Conservation (phyloP, 2,329 filamentous ascomycete species). For the Colletotrichum sp. region DNA sequence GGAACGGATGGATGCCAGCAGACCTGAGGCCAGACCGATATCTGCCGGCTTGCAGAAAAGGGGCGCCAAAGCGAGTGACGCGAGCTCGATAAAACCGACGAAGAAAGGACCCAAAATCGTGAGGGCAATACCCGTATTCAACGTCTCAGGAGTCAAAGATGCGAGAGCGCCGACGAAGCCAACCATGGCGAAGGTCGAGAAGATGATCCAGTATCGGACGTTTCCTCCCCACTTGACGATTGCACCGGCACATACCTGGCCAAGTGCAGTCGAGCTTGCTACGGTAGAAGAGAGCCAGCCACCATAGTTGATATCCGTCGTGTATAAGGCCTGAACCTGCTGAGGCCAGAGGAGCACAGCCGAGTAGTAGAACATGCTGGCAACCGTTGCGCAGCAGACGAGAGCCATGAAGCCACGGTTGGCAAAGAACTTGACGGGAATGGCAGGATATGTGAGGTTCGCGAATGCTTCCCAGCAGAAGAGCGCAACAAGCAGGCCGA, state of each 20-base stretch:
- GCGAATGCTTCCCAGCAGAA: constrained; percentile 40
- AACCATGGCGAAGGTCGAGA: constrained; percentile 40
- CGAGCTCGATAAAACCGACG: constrained; percentile 39
- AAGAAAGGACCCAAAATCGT: constrained; percentile 41
- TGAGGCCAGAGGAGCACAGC: constrained; percentile 41
- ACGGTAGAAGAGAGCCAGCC: constrained; percentile 43
- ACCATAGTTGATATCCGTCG: constrained; percentile 35
- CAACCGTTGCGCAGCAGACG: constrained; percentile 38
- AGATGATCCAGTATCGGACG: constrained; percentile 39
- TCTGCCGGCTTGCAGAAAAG: constrained; percentile 42
- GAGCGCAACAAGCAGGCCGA: constrained; percentile 34
- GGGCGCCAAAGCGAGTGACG: constrained; percentile 36
- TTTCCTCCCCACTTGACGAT: constrained; percentile 39
- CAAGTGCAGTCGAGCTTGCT: constrained; percentile 35
- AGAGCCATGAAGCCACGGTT: constrained; percentile 41
- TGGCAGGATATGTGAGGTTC: constrained; percentile 38
- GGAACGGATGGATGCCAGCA: constrained; percentile 43
- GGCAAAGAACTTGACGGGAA: constrained; percentile 40
- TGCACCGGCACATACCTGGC: constrained; percentile 35
- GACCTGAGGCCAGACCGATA: constrained; percentile 44
- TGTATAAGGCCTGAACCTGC: constrained; percentile 38
- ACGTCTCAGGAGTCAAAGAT: constrained; percentile 33
- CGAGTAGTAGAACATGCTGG: constrained; percentile 36
- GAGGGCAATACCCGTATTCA: constrained; percentile 35
- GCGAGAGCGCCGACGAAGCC: constrained; percentile 37